A percentile compares a stretch with the other conserved stretches of the same genome.
Evolutionary conservation across 2,329 filamentous ascomycete species (phyloP).

Genomic region (Tolypocladium nubicola): DNA sequence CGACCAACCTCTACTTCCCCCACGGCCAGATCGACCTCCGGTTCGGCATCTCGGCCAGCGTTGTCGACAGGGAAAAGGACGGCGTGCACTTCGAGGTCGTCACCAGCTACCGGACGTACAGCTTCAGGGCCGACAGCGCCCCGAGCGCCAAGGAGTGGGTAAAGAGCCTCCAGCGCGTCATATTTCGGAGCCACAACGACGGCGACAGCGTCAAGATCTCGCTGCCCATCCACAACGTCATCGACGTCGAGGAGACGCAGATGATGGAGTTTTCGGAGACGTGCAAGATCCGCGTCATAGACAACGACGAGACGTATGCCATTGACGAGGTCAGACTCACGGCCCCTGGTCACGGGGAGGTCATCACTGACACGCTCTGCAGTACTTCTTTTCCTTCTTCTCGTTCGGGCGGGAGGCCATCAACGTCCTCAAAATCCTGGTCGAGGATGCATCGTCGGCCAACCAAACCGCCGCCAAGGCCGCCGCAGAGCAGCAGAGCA

Average conservation of each 20-base stretch:
- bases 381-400: conserved; percentile 98
- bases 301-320: conserved; percentile 88
- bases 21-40: conserved; percentile 85
- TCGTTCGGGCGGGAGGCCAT: conserved; percentile 75
- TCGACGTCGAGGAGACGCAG: conserved; percentile 85
- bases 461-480: conserved; percentile 16
- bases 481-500: conserved; percentile 6
- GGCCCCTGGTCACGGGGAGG: background rate
- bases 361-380: conserved; percentile 1
- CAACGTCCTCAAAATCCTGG: conserved; percentile 61
- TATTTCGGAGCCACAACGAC: conserved; percentile 91
- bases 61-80: conserved; percentile 70
- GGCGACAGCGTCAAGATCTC: conserved; percentile 96
- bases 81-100: conserved; percentile 67
- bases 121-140: conserved; percentile 80
- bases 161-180: conserved; percentile 83
- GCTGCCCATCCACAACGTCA: conserved; percentile 74
- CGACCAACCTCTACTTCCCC: conserved; percentile 82
- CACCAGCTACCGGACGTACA: conserved; percentile 73
- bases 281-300: conserved; percentile 84
- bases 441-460: conserved; percentile 49
- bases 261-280: conserved; percentile 90
- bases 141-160: conserved; percentile 95
- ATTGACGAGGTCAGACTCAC: conserved; percentile 66
- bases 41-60: conserved; percentile 78